Evolutionary conservation across 371 early-diverging fungal genomes (phyloP).

Genomic region (Mortierella sp.): DNA sequence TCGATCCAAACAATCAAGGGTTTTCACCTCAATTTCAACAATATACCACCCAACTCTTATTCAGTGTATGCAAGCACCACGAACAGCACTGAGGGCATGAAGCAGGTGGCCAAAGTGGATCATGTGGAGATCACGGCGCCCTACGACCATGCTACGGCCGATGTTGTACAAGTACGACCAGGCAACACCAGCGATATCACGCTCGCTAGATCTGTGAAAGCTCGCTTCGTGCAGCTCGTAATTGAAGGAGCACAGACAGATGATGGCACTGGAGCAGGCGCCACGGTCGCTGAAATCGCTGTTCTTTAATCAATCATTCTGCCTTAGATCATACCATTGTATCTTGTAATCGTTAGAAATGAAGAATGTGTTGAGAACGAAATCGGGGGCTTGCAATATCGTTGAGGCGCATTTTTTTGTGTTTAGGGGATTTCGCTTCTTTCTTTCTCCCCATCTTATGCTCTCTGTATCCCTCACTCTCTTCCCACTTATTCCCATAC

Average conservation of each 20-base stretch:
- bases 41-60: constrained; percentile 33
- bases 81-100: constrained; percentile 17
- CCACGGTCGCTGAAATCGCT: constrained; percentile 37
- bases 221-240: constrained; percentile 31
- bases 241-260: constrained; percentile 35
- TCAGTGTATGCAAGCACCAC: constrained; percentile 18
- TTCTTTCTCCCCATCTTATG: no score
- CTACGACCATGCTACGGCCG: constrained; percentile 23
- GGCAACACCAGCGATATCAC: constrained; percentile 43
- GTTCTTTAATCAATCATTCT: constrained; percentile 13
- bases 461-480: no score
- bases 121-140: constrained; percentile 45
- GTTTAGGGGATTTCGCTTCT: no score
- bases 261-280: constrained; percentile 22
- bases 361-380: no score
- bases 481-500: no score
- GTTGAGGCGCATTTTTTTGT: no score
- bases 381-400: no score
- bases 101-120: constrained; percentile 34
- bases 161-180: constrained; percentile 20
- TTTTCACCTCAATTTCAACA: constrained; percentile 47
- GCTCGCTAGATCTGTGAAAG: constrained; percentile 15
- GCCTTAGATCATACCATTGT: no score
- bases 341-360: no score
- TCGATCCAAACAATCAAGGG: constrained; percentile 25